Percentiles rank a stretch among this genome's conserved stretches.
Evolutionary conservation across 164 flowering plant species (phyloP).

Genomic region (Brasenia schreberi): DNA sequence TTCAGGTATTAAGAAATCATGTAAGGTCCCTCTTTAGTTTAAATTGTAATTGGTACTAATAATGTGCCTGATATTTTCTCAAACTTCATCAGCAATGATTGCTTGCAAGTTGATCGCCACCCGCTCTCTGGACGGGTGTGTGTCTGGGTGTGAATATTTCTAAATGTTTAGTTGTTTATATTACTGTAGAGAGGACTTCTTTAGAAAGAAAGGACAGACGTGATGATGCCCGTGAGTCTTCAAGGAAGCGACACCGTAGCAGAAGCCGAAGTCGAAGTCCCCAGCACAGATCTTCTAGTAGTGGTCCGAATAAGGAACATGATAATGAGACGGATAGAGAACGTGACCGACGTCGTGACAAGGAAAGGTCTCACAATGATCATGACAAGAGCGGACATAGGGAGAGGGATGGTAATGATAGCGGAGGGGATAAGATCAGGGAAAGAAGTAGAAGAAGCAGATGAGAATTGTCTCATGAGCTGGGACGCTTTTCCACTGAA

Average conservation of each 20-base stretch:
- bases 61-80: neutral
- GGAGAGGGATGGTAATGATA: conserved; percentile 38
- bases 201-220: conserved; percentile 50
- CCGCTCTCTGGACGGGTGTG: neutral
- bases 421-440: conserved; percentile 25
- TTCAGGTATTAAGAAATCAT: neutral
- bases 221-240: conserved; percentile 45
- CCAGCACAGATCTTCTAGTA: conserved; percentile 35
- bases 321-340: conserved; percentile 26
- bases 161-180: conserved; percentile 1
- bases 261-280: conserved; percentile 47
- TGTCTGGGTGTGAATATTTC: neutral
- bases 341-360: conserved; percentile 38
- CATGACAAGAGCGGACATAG: conserved; percentile 16
- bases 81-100: neutral
- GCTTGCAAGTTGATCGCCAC: neutral
- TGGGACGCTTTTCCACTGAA: neutral
- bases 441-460: conserved; percentile 7
- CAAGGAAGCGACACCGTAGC: conserved; percentile 69
- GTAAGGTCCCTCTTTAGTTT: neutral
- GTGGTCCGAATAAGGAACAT: conserved; percentile 42
- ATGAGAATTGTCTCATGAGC: neutral
- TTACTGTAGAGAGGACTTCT: conserved; percentile 39
- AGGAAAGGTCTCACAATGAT: conserved; percentile 33
- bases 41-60: neutral